Evolutionary conservation across 768 basidiomycete genomes (phyloP), one percentile per base, ranked within the genome.

Genomic region (Russula brevipes): DNA sequence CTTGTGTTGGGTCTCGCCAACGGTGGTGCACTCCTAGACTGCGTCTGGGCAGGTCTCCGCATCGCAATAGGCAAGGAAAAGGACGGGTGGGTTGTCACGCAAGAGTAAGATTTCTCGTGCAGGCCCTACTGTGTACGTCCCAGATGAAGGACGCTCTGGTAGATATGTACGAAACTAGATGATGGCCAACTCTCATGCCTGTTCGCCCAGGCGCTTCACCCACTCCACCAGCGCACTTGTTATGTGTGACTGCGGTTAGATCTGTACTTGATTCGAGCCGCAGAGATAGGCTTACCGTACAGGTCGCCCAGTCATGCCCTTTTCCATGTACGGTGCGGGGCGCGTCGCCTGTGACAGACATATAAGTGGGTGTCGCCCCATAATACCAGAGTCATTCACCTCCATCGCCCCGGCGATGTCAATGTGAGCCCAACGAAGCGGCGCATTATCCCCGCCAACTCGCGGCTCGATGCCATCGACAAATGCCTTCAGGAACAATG

Each of bases 1-100:
- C 79, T 98, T 64, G 96, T 99, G 16, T 94, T 94, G 73, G 94
- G 93, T 0, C 81, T 94, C 66, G 89, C 87, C 3, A 88, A 91
- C 66, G 94, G 92, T 0, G 82, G 89, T n/a, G 88, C 88, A 17
- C 70, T 94, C 12, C 77, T 93, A 2, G 96, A 97, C 71, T 85
- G 84, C 35, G 77, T 91, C 35, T 91, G 87, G 80, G 91, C 94
- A 0, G 89, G 88, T n/a, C 76, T 95, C 72, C 78, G 87, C 68
- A 81, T 87, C 67, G 86, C 88, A 4, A 82, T 91, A 61, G 87
- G 87, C 12, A 70, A 74, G 54, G 71, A 80, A 59, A 76, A 78
- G 46, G 81, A 84, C 6, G 81, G 78, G 12, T 83, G 79, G 74
- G 79, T 76, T 47, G 78, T 89, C 57, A 75, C 81, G 60, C 88